phyloP scores from a whole-genome alignment of 2,329 filamentous ascomycete genomes.

The Fonsecaea multimorphosa region DNA sequence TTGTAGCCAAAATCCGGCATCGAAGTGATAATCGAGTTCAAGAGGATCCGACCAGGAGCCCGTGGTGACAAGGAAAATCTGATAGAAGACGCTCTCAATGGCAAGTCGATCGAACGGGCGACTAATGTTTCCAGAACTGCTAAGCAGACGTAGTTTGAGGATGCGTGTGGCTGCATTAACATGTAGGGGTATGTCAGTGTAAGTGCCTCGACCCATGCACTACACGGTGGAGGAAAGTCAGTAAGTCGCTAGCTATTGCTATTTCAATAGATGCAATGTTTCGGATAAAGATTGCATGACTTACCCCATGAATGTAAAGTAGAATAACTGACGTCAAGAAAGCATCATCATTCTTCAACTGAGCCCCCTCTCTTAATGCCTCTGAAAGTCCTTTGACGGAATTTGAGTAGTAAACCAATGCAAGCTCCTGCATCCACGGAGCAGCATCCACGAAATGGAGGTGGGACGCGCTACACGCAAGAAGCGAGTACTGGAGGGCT shows the following conservation, averaged over 20 bases:
- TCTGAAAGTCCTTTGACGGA: constrained; percentile 28
- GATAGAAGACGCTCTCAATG: constrained; percentile 31
- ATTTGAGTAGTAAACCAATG: constrained; percentile 31
- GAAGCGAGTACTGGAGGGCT: constrained; percentile 26
- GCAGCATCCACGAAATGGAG: constrained; percentile 28
- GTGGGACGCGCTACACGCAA: constrained; percentile 30
- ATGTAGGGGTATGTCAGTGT: constrained; percentile 30
- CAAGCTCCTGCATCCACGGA: constrained; percentile 30
- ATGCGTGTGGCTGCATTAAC: constrained; percentile 32
- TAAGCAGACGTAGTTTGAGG: constrained; percentile 27
- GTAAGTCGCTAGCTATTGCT: background rate
- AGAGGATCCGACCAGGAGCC: constrained; percentile 28
- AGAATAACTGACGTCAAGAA: constrained; percentile 30
- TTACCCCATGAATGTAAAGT: constrained; percentile 33
- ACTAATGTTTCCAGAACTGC: constrained; percentile 15
- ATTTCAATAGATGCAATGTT: background rate
- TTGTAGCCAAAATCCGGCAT: constrained; percentile 28
- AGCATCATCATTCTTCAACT: constrained; percentile 28
- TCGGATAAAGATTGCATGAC: background rate
- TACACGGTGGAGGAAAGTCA: background rate
- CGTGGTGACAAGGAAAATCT: constrained; percentile 30
- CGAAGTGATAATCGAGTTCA: constrained; percentile 25
- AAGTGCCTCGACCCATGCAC: constrained; percentile 31
- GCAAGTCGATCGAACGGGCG: constrained; percentile 32
- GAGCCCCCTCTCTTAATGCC: constrained; percentile 11